A percentile compares a stretch with the other conserved stretches of the same genome.
Evolutionary conservation across 164 flowering plant species (phyloP).

Genomic region (Vitis cinerea): DNA sequence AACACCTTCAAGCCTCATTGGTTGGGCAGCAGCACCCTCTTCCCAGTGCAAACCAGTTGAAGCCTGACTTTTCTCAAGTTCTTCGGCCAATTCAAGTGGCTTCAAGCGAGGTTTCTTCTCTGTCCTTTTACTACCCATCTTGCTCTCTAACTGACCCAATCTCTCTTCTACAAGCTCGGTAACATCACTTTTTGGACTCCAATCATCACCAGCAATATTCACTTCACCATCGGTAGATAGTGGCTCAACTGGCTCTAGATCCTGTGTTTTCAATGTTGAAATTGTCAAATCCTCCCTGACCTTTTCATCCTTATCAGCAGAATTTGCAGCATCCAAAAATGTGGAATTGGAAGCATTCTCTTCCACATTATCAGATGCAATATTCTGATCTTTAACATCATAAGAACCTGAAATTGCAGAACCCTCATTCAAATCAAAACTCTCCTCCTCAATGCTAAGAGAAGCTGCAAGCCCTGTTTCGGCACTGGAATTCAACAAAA

Average conservation of each 20-base stretch:
- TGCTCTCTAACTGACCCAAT: constrained; percentile 43
- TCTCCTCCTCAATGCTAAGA: neutral
- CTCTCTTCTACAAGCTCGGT: constrained; percentile 54
- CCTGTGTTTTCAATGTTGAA: constrained; percentile 1
- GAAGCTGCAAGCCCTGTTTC: neutral
- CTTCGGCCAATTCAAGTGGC: constrained; percentile 88
- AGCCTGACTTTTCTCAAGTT: constrained; percentile 82
- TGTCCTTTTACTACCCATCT: constrained; percentile 33
- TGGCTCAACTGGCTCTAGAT: constrained; percentile 11
- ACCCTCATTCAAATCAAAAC: constrained; percentile 5
- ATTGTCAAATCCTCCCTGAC: constrained; percentile 10
- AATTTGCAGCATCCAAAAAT: neutral
- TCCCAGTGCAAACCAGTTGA: constrained; percentile 85
- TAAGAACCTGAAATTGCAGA: constrained; percentile 1
- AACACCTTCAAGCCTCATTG: constrained; percentile 98
- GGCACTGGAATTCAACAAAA: neutral
- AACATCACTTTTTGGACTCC: constrained; percentile 36
- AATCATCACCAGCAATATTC: constrained; percentile 26
- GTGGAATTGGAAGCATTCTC: constrained; percentile 8
- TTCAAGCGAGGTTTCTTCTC: constrained; percentile 48
- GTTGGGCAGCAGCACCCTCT: constrained; percentile 97
- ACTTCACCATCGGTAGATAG: constrained; percentile 21
- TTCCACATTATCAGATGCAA: neutral
- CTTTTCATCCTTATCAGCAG: constrained; percentile 12
- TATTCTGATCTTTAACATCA: constrained; percentile 4